A percentile compares a stretch with the other conserved stretches of the same genome.
phyloP scores from a whole-genome alignment of 2,329 filamentous ascomycete genomes.

The Basipetospora chlamydospora region DNA sequence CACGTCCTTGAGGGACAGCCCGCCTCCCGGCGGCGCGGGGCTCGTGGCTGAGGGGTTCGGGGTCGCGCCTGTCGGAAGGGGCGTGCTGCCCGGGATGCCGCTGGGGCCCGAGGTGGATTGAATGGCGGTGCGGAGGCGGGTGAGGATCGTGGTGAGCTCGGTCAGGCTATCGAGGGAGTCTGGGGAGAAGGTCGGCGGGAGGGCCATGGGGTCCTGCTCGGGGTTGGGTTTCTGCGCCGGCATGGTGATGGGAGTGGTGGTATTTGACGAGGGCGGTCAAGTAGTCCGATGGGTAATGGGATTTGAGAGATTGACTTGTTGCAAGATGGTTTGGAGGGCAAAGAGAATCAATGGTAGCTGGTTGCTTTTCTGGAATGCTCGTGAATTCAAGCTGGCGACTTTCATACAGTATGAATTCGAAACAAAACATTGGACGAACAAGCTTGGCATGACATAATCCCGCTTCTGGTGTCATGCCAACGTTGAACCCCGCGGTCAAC shows the following conservation, averaged over 20 bases:
- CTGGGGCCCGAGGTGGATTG: constrained; percentile 23
- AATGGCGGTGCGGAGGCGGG: constrained; percentile 48
- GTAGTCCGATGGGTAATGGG: too few relatives aligned
- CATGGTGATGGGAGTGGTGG: neutral
- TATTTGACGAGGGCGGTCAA: too few relatives aligned
- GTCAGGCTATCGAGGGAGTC: constrained; percentile 78
- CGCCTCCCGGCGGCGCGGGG: constrained; percentile 15
- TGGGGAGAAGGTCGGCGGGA: constrained; percentile 55
- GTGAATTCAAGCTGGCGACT: too few relatives aligned
- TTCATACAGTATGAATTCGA: too few relatives aligned
- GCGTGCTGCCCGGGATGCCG: constrained; percentile 18
- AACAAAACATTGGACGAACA: too few relatives aligned
- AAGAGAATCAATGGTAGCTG: too few relatives aligned
- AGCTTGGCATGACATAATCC: too few relatives aligned
- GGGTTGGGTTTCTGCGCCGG: neutral
- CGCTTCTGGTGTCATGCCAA: too few relatives aligned
- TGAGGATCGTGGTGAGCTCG: constrained; percentile 63
- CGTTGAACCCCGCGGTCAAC: too few relatives aligned
- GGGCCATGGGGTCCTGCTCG: constrained; percentile 25
- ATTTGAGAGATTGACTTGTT: too few relatives aligned
- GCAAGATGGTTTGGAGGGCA: too few relatives aligned
- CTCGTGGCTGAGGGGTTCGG: constrained; percentile 9
- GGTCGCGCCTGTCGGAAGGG: constrained; percentile 12
- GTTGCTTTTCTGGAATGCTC: too few relatives aligned
- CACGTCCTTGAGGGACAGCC: constrained; percentile 54